Conservation (phyloP, 768 basidiomycete species). For the Pholiota molesta region DNA sequence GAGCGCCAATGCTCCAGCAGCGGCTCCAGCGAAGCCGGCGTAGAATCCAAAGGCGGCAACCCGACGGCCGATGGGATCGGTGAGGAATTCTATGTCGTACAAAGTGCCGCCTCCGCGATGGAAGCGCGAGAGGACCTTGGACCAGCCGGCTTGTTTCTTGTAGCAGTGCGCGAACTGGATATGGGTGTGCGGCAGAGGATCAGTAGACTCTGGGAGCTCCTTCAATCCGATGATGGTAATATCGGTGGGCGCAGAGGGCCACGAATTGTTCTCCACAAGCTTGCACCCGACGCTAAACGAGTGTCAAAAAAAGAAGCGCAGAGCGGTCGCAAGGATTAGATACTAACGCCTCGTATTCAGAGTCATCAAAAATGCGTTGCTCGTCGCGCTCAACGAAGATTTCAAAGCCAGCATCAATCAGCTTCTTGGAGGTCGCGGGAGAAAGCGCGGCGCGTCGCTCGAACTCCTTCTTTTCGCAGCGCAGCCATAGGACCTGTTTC, state of each 20-base stretch:
- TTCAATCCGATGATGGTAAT: conserved; percentile 93
- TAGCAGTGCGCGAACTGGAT: conserved; percentile 99
- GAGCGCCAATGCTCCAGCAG: conserved; percentile 83
- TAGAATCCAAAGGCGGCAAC: conserved; percentile 99
- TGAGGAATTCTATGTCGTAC: conserved; percentile 96
- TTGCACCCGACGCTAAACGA: conserved; percentile 84
- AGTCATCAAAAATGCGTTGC: conserved; percentile 92
- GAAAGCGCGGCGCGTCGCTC: conserved; percentile 93
- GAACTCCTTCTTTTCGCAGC: conserved; percentile 96
- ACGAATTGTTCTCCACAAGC: conserved; percentile 85
- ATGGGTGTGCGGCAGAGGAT: conserved; percentile 90
- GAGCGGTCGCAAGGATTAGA: conserved; percentile 1
- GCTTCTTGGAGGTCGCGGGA: conserved; percentile 84
- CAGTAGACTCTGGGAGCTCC: conserved; percentile 84
- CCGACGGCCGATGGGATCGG: conserved; percentile 79
- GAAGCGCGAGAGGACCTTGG: conserved; percentile 83
- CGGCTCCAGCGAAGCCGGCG: conserved; percentile 98
- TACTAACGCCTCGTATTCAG: conserved; percentile 90
- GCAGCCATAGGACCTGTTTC: conserved; percentile 77
- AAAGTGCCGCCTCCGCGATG: conserved; percentile 79
- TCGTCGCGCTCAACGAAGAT: conserved; percentile 92
- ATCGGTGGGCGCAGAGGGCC: conserved; percentile 77
- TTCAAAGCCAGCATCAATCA: conserved; percentile 89
- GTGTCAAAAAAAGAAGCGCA: conserved; percentile 13
- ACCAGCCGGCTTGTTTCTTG: conserved; percentile 95